Base-by-base conservation (phyloP, 1,284 basidiomycete genomes). In the Cryptococcus floricola region DNA sequence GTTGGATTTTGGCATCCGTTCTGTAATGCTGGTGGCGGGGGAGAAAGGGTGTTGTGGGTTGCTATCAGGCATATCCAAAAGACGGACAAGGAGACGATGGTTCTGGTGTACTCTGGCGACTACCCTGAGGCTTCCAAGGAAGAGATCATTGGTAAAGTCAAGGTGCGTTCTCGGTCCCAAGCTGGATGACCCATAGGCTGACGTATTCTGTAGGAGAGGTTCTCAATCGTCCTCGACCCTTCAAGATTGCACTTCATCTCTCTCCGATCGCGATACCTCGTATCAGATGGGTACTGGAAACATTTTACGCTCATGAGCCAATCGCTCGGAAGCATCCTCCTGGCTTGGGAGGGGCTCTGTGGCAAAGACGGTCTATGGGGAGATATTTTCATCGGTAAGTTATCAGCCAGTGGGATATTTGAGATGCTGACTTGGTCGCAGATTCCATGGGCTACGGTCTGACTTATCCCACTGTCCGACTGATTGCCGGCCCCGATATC, bases 361-460 rank as follows among this genome's bases (percentile, higher is more conserved):
- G 69, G 73, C 1, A 60, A 57, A 34, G 61, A 73, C 10, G 74
- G 73, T 1, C 25, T 77, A 1, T 77, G 76, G 76, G 73, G 73
- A 0, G 92, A 98, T 74, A 79, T 96, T 10, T 98, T 87, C 77
- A 88, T 98, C 50, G 93, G 92, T 91, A 50, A 56, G 81, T 61
- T 18, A n/a, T 5, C 39, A n/a, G 12, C 28, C 37, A 9, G 27
- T 28, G 38, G 2, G 8, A 14, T 19, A 16, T 39, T 3, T 39
- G n/a, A n/a, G n/a, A 23, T 42, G 49, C 41, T 57, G 45, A 58
- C 51, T 27, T 14, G 31, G 4, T 44, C 5, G 3, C 63, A 95
- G 94, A 98, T 73, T 93, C 94, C 0, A 98, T 98, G 93, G 95
- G 96, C 25, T 97, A 96, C 69, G 92, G 91, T 0, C 98, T 98